phyloP scores from a whole-genome alignment of 2,329 filamentous ascomycete genomes.

The Chaetomium sp. region DNA sequence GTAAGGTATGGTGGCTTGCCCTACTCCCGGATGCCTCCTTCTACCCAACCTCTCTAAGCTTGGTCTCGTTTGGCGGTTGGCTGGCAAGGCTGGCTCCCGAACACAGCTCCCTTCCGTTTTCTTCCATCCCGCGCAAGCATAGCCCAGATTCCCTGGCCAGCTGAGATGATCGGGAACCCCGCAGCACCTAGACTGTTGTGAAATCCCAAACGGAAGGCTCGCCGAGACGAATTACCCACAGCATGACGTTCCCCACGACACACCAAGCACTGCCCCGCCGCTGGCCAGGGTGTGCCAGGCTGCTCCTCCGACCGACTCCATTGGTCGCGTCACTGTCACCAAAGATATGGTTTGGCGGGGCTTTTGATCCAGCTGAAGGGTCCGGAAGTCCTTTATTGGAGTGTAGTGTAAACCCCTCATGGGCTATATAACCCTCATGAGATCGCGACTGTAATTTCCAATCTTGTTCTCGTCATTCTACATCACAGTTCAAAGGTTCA shows the following conservation, averaged over 20 bases:
- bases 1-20: too few species aligned
- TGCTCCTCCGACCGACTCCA: background rate
- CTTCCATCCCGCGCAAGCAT: background rate
- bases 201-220: background rate
- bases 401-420: background rate
- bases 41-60: too few species aligned
- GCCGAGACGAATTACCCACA: background rate
- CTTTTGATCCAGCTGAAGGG: slow-evolving; percentile 16
- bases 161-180: slow-evolving; percentile 5
- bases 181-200: background rate
- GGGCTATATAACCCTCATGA: slow-evolving; percentile 1
- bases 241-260: too few species aligned
- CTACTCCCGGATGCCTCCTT: too few species aligned
- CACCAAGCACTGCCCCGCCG: background rate
- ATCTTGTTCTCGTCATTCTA: too few species aligned
- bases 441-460: too few species aligned
- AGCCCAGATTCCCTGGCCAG: slow-evolving; percentile 2
- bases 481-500: background rate
- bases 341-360: background rate
- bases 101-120: too few species aligned
- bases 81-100: too few species aligned
- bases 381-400: slow-evolving; percentile 1
- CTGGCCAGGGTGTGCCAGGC: too few species aligned
- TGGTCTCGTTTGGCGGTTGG: too few species aligned
- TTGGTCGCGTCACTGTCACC: slow-evolving; percentile 5